phyloP scores from a whole-genome alignment of 768 basidiomycete species.

The Boletus bicolor region DNA sequence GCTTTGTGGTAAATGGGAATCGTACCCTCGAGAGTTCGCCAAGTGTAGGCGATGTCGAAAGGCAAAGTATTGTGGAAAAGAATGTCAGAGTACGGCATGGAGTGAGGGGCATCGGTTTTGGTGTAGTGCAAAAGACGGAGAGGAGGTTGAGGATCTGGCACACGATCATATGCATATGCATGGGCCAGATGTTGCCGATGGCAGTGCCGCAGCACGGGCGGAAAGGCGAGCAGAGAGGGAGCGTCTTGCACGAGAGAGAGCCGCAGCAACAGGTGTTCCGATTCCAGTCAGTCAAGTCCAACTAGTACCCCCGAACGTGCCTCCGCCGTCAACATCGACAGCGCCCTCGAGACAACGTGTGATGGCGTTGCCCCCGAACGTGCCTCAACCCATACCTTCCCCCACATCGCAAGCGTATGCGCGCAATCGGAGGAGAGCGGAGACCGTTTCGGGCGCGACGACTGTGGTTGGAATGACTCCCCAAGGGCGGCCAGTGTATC shows the following conservation, averaged over 20 bases:
- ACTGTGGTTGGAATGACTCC: constrained; percentile 26
- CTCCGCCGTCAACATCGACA: constrained; percentile 12
- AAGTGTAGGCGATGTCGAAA: constrained; percentile 95
- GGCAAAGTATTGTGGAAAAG: constrained; percentile 98
- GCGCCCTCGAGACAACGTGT: constrained; percentile 25
- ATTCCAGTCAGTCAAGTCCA: constrained; percentile 15
- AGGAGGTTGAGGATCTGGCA: constrained; percentile 36
- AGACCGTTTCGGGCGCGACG: constrained; percentile 33
- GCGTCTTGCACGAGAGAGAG: constrained; percentile 27
- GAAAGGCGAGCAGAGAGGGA: constrained; percentile 41
- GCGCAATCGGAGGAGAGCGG: constrained; percentile 32
- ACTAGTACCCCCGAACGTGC: constrained; percentile 9
- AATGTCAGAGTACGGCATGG: constrained; percentile 96
- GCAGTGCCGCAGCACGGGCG: constrained; percentile 16
- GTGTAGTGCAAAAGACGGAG: constrained; percentile 69
- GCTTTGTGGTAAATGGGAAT: constrained; percentile 95
- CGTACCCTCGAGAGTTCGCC: constrained; percentile 89
- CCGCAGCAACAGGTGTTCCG: constrained; percentile 7
- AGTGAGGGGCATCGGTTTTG: constrained; percentile 94
- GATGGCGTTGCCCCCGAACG: constrained; percentile 27
- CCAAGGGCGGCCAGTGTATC: constrained; percentile 28
- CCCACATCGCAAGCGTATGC: constrained; percentile 15
- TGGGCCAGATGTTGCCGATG: constrained; percentile 11
- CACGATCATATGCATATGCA: constrained; percentile 28
- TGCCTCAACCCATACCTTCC: constrained; percentile 22